A percentile compares a stretch with the other conserved stretches of the same genome.
Conservation (phyloP, 2,329 filamentous ascomycete species). For the Monosporascus sp. region DNA sequence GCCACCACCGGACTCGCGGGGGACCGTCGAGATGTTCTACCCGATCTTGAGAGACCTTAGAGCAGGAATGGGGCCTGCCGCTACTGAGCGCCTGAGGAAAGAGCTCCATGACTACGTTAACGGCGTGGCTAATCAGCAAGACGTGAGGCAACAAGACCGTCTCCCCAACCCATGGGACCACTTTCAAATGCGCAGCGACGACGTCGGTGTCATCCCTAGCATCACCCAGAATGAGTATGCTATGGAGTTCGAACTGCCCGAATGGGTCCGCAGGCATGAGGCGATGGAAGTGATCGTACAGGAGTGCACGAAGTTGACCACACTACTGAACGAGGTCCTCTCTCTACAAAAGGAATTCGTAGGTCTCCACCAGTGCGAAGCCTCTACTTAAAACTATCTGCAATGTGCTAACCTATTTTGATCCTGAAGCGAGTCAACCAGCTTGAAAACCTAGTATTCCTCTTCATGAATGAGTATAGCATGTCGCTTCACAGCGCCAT, state of each 20-base stretch:
- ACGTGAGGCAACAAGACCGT: constrained; percentile 16
- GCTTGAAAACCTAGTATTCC: constrained; percentile 23
- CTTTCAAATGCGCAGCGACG: constrained; percentile 22
- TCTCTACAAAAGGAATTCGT: constrained; percentile 28
- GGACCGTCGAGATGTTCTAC: constrained; percentile 24
- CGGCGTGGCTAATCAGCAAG: constrained; percentile 22
- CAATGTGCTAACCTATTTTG: neutral
- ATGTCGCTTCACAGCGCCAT: constrained; percentile 16
- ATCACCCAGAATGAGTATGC: constrained; percentile 26
- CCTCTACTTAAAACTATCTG: no score
- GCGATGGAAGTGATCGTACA: constrained; percentile 23
- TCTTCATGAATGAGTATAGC: constrained; percentile 23
- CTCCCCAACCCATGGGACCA: constrained; percentile 25
- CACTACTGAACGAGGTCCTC: constrained; percentile 23
- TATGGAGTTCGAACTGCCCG: constrained; percentile 26
- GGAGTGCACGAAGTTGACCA: constrained; percentile 21
- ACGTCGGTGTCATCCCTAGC: constrained; percentile 24
- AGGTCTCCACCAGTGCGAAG: constrained; percentile 4
- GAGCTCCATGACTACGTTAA: constrained; percentile 25
- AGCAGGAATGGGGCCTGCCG: constrained; percentile 14
- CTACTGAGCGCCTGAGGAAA: constrained; percentile 17
- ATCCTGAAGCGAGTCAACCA: constrained; percentile 18
- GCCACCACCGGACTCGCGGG: constrained; percentile 12
- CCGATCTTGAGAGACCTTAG: constrained; percentile 21
- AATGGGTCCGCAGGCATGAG: constrained; percentile 19